Evolutionary conservation across 768 basidiomycete species (phyloP).

Genomic region (Lactifluus subvellereus): DNA sequence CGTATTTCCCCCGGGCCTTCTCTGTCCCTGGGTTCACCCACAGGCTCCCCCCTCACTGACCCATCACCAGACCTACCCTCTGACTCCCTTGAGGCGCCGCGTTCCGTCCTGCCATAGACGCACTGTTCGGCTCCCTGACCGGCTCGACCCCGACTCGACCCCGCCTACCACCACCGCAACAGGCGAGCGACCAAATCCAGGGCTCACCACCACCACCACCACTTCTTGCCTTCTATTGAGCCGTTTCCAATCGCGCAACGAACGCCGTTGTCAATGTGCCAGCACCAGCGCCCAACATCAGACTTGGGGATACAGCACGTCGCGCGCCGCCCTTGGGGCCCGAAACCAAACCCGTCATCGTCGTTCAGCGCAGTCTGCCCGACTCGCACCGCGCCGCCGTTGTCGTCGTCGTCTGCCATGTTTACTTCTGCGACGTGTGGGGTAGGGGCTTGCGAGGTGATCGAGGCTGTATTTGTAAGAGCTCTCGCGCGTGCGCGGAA

Average conservation of each 20-base stretch:
- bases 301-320: too few relatives aligned
- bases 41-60: too few relatives aligned
- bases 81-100: slow-evolving; percentile 86
- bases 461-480: slow-evolving; percentile 78
- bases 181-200: too few relatives aligned
- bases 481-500: slow-evolving; percentile 57
- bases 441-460: slow-evolving; percentile 60
- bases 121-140: slow-evolving; percentile 68
- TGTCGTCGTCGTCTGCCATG: slow-evolving; percentile 54
- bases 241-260: too few relatives aligned
- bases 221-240: too few relatives aligned
- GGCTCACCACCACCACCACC: slow-evolving; percentile 21
- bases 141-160: too few relatives aligned
- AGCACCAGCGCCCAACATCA: too few relatives aligned
- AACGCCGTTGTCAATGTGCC: too few relatives aligned
- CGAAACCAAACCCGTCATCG: slow-evolving; percentile 50
- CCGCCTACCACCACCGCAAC: too few relatives aligned
- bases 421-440: slow-evolving; percentile 75
- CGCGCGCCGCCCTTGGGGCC: too few relatives aligned
- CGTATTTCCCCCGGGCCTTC: slow-evolving; percentile 32
- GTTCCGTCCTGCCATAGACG: slow-evolving; percentile 85
- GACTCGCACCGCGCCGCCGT: slow-evolving; percentile 58
- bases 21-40: neutral
- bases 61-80: slow-evolving; percentile 55
- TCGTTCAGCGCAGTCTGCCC: slow-evolving; percentile 61